Base-by-base conservation (phyloP, 805 yeast species). In the Wickerhamiella azymoides region DNA sequence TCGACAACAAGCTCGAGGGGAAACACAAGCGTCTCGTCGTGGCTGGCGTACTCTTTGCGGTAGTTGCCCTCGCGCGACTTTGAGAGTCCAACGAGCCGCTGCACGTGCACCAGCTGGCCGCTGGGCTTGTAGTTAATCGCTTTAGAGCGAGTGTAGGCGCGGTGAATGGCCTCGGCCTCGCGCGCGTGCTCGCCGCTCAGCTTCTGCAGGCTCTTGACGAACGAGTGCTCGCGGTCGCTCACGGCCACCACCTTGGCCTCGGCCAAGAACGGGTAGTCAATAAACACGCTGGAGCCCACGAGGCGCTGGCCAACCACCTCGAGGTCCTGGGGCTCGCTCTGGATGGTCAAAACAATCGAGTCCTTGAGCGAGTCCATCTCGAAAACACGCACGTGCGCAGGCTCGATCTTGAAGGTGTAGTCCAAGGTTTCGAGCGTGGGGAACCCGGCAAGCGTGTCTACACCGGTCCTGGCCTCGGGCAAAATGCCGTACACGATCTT, bases 251-350 rank as follows among this genome's bases (percentile, higher is more conserved):
- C 77, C 56, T 73, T 76, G 9, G 86, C 80, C 63, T 89, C 96
- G 54, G 78, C 72, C 52, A 92, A 67, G 57, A 76, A 84, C n/a
- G 99, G 99, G 89, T 94, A 92, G 54, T 79, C 76, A 10, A 83
- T 74, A 59, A 78, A 88, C 2, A 83, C 80, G 42, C 76, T 63
- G 47, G 76, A 70, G 39, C 77, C 79, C 46, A 81, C 54, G 47
- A 71, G 75, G 55, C 77, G 71, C 47, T 74, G 71, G 19, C 85
- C 79, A 55, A 84, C 70, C 50, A 80, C 83, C 42, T 75, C 79
- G 25, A 75, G 63, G 5, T 80, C 65, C 10, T 49, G 57, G 11
- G 39, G 54, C 32, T 74, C 57, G 35, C 79, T 79, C 39, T 71
- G 68, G 24, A 88, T 56, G 2, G 73, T 66, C 51, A 92, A 66